These are phyloP conservation scores for Stagonosporopsis vannaccii DNA, from an alignment of 2,329 filamentous ascomycete species.

Conservation along the genomic window DNA sequence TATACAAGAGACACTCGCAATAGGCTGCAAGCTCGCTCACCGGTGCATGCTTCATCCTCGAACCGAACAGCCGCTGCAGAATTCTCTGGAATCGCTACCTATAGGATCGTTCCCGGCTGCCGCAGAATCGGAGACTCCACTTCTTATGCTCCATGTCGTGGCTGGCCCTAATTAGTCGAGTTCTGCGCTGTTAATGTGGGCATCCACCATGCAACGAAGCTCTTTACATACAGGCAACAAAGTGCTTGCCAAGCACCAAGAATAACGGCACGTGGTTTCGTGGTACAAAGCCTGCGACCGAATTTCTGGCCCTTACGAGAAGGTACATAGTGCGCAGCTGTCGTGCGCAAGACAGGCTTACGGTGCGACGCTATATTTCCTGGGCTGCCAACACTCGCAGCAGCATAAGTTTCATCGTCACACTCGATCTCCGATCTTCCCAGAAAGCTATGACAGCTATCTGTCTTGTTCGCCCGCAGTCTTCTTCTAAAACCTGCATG, in stretches of 20 bases:
- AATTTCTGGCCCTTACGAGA: background rate
- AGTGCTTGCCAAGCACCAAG: conserved; percentile 29
- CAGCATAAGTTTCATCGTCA: background rate
- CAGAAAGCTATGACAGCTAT: background rate
- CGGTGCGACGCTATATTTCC: conserved; percentile 2
- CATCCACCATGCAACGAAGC: conserved; percentile 14
- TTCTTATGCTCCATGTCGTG: conserved; percentile 35
- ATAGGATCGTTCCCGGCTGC: conserved; percentile 33
- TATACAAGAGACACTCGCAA: conserved; percentile 20
- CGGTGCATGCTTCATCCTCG: conserved; percentile 32
- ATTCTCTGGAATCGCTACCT: conserved; percentile 22
- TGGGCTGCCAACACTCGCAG: background rate
- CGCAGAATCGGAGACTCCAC: conserved; percentile 22
- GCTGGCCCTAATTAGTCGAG: conserved; percentile 40
- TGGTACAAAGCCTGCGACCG: conserved; percentile 23
- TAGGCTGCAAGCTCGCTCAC: conserved; percentile 19
- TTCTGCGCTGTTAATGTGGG: conserved; percentile 20
- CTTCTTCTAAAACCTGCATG: background rate
- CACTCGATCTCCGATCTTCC: conserved; percentile 1
- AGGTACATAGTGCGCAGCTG: conserved; percentile 8
- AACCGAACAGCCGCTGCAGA: conserved; percentile 27
- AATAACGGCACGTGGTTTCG: conserved; percentile 34
- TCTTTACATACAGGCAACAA: conserved; percentile 13
- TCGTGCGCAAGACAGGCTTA: background rate
- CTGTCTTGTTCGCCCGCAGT: background rate